phyloP scores from a whole-genome alignment of 805 yeast species.

The Cyberlindnera samutprakarnensis region DNA sequence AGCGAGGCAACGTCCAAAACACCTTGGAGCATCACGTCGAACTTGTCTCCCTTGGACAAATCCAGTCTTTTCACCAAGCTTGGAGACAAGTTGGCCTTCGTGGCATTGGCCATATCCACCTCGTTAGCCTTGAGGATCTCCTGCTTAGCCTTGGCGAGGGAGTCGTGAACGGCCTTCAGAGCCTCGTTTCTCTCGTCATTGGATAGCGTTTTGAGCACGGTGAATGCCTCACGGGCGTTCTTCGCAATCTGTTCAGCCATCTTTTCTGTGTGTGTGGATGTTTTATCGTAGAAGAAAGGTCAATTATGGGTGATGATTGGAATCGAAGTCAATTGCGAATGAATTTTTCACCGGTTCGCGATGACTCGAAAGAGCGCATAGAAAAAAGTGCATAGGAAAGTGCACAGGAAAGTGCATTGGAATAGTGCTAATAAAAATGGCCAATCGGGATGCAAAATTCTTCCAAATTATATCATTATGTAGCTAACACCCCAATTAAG shows the following conservation, averaged over 20 bases:
- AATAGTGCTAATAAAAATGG: too few species aligned
- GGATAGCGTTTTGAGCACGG: conserved; percentile 68
- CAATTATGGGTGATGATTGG: too few species aligned
- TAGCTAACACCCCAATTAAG: too few species aligned
- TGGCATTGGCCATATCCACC: conserved; percentile 67
- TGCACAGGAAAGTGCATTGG: too few species aligned
- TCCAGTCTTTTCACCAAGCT: conserved; percentile 82
- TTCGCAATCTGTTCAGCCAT: conserved; percentile 70
- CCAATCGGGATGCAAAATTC: too few species aligned
- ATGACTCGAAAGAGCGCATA: too few species aligned
- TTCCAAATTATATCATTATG: too few species aligned
- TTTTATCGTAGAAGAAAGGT: too few species aligned
- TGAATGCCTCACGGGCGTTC: conserved; percentile 77
- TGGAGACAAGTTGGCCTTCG: conserved; percentile 48
- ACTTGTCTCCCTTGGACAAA: conserved; percentile 73
- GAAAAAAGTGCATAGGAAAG: too few species aligned
- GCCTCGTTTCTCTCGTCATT: conserved; percentile 71
- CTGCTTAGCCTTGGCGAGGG: conserved; percentile 49
- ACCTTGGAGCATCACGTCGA: conserved; percentile 91
- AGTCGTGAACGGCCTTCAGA: conserved; percentile 63
- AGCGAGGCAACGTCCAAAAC: conserved; percentile 83
- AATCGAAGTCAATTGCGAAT: too few species aligned
- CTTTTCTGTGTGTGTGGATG: too few species aligned
- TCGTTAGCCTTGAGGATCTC: conserved; percentile 66
- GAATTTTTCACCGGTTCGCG: too few species aligned